Conservation (phyloP, 768 basidiomycete genomes). For the Phaffia australis region DNA sequence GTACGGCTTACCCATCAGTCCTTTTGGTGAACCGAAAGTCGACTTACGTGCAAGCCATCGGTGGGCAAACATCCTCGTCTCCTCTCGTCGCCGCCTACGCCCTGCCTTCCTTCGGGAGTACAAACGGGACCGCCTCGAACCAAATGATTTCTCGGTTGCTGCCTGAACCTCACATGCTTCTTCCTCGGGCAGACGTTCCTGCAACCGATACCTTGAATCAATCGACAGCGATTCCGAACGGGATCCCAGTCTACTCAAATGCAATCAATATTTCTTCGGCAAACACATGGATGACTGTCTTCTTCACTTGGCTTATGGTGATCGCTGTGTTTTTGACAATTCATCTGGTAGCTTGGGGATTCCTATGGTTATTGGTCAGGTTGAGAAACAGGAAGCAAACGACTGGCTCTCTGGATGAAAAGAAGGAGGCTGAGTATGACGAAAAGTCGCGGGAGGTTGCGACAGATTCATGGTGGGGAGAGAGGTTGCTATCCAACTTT, state of each 20-base stretch:
- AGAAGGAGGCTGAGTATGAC: background rate
- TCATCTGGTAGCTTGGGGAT: constrained; percentile 47
- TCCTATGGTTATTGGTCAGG: constrained; percentile 34
- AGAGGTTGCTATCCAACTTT: constrained; percentile 17
- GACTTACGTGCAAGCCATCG: constrained; percentile 9
- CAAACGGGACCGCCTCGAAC: constrained; percentile 15
- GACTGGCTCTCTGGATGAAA: background rate
- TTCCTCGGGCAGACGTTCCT: constrained; percentile 31
- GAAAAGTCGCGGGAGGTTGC: background rate
- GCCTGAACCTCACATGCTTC: constrained; percentile 11
- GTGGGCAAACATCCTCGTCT: background rate
- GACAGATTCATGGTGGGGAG: constrained; percentile 3
- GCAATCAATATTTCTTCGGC: constrained; percentile 65
- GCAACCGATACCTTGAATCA: constrained; percentile 28
- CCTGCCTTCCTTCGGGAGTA: constrained; percentile 8
- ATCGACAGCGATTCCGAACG: constrained; percentile 49
- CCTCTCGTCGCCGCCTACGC: constrained; percentile 8
- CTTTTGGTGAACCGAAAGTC: constrained; percentile 63
- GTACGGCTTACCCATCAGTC: constrained; percentile 46
- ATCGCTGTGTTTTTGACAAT: constrained; percentile 50
- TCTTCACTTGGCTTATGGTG: constrained; percentile 59
- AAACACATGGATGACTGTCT: constrained; percentile 84
- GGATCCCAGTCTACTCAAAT: constrained; percentile 71
- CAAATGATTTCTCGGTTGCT: background rate
- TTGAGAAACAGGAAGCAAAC: constrained; percentile 29